Evolutionary conservation across 1,284 basidiomycete genomes (phyloP), one percentile per base, ranked within the genome.

Genomic region (Sparassis latifolia): DNA sequence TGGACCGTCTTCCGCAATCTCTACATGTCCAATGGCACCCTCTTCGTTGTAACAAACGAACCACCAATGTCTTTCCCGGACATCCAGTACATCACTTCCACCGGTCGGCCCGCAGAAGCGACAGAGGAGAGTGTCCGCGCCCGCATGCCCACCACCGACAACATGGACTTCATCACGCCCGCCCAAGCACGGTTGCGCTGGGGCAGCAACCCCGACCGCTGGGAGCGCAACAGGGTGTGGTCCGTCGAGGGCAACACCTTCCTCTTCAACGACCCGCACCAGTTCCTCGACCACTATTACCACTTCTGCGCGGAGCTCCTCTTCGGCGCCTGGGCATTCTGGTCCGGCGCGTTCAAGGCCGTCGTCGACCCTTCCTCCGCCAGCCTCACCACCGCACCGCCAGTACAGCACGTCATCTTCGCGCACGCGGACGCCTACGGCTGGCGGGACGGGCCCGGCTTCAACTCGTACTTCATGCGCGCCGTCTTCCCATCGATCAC

Each of bases 1-100:
- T 92, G 89, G 87, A 91, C 89, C 0, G 67, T 92, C 35, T 89
- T 89, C 64, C 76, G 78, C 43, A 80, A 89, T 59, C 64, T 92
- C 10, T 91, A 91, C 72, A 82, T 91, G 77, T 80, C 78, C 45
- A 84, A 89, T 58, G 88, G 86, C 10, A 87, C 84, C 0, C 69
- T 92, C 32, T 82, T 77, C 62, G 75, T 90, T 54, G 69, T 81
- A 54, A 80, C 73, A 52, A 75, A 68, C 47, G 70, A 71, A 28
- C 69, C 65, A 20, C 53, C 64, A 4, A 63, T 65, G 6, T 61
- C 69, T 20, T 86, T 84, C 58, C 89, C 89, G 0, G 77, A 80
- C 44, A 73, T 82, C 51, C 67, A 77, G 31, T 64, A 80, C 62
- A 84, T 91, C 71, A 87, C 78, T 1, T 89, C 86, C 48, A 84